These are phyloP conservation scores for Leptographium lundbergii DNA, from an alignment of 2,329 filamentous ascomycete species.

Conservation along the genomic window DNA sequence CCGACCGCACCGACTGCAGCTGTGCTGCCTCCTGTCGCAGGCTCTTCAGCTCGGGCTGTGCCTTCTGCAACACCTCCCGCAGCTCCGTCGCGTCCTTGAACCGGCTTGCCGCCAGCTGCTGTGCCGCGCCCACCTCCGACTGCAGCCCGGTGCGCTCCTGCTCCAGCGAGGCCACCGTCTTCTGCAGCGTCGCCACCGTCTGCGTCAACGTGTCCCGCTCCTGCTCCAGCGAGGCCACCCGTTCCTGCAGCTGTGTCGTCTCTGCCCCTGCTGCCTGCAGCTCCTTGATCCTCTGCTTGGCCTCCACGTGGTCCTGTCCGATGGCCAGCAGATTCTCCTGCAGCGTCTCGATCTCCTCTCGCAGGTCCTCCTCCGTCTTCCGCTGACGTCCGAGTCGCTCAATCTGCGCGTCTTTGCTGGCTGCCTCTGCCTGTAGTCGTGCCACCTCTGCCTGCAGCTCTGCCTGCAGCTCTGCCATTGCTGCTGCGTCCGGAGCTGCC, in stretches of 20 bases:
- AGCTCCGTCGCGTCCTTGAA: slow-evolving; percentile 82
- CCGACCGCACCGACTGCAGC: slow-evolving; percentile 63
- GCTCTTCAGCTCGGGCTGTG: slow-evolving; percentile 72
- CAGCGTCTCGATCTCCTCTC: slow-evolving; percentile 76
- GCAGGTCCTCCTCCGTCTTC: slow-evolving; percentile 63
- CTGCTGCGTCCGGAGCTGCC: neutral
- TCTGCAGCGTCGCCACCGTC: slow-evolving; percentile 48
- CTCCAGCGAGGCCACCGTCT: slow-evolving; percentile 24
- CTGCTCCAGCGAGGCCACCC: slow-evolving; percentile 55
- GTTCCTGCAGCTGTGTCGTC: slow-evolving; percentile 40
- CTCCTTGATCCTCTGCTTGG: slow-evolving; percentile 63
- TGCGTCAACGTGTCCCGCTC: slow-evolving; percentile 44
- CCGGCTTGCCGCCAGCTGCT: slow-evolving; percentile 73
- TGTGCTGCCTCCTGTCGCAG: slow-evolving; percentile 65
- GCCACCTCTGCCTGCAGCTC: neutral
- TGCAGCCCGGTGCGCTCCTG: slow-evolving; percentile 56
- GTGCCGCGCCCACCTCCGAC: slow-evolving; percentile 72
- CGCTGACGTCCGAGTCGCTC: slow-evolving; percentile 56
- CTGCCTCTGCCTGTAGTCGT: slow-evolving; percentile 33
- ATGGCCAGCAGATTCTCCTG: slow-evolving; percentile 68
- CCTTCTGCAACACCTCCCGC: slow-evolving; percentile 66
- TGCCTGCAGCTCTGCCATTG: neutral
- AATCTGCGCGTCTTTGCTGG: slow-evolving; percentile 58
- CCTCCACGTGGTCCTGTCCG: slow-evolving; percentile 72
- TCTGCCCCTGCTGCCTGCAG: slow-evolving; percentile 46